Conservation (phyloP, 2,329 filamentous ascomycete genomes). For the Tolypocladium nubicola region DNA sequence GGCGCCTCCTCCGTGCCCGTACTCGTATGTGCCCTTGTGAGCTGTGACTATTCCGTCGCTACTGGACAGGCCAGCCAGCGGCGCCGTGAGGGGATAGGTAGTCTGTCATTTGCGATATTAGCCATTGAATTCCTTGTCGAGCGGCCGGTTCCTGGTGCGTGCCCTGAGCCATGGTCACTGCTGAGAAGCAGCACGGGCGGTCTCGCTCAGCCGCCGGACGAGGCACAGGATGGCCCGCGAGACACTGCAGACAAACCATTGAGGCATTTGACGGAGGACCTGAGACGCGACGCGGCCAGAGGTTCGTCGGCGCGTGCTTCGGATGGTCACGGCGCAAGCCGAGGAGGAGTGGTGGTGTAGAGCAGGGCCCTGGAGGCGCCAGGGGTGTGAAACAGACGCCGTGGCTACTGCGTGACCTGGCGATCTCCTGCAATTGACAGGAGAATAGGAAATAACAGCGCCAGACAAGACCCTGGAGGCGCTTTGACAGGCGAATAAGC, state of each 20-base stretch:
- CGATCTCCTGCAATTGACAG: neutral
- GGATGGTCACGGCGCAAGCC: neutral
- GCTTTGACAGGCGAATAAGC: neutral
- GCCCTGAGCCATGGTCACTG: neutral
- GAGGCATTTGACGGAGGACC: neutral
- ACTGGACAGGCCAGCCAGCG: neutral
- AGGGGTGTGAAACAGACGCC: conserved; percentile 8
- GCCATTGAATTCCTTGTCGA: neutral
- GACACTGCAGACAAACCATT: neutral
- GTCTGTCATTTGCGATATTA: neutral
- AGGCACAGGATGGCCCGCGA: neutral
- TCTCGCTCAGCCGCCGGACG: neutral
- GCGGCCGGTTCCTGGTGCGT: neutral
- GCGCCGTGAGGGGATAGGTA: neutral
- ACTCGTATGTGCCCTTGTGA: neutral
- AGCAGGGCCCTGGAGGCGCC: neutral
- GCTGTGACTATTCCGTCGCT: neutral
- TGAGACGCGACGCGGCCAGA: neutral
- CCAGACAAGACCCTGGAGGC: neutral
- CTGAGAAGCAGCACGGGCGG: neutral
- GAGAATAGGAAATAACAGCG: too few species aligned
- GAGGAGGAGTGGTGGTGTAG: neutral
- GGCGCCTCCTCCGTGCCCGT: neutral
- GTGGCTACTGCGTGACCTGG: neutral
- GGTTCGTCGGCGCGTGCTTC: neutral